Base-by-base conservation (phyloP, 768 basidiomycete genomes). In the Lyophyllum atratum region DNA sequence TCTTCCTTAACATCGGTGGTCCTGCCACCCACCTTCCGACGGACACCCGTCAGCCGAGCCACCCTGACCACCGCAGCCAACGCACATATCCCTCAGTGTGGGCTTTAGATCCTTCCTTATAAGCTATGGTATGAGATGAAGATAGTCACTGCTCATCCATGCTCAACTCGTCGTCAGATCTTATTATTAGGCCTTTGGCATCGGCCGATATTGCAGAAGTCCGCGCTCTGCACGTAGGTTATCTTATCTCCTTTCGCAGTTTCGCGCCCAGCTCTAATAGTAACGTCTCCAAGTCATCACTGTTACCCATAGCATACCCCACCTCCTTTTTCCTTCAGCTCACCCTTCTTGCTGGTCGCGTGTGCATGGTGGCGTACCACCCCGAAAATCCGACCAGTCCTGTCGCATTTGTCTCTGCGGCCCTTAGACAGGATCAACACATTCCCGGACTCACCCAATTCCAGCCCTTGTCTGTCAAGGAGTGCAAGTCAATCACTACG, bases 241-340 rank as follows among this genome's bases (percentile, higher is more conserved):
- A 12, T n/a, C 9, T 19, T n/a, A n/a, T 37, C 34, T 37, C 17
- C 4, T 10, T 3, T 19, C 14, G 19, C 33, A 43, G 46, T 11
- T 43, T 19, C 43, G 17, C 51, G 42, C n/a, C 25, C 55, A n/a
- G 61, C 54, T 48, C 26, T 40, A 37, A n/a, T n/a, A n/a, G n/a
- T n/a, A n/a, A 43, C 53, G 48, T 34, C 45, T 24, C 19, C 17
- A 29, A 79, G 76, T 64, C 72, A 11, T 62, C 62, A n/a, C 59
- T 77, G 11, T 65, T 80, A 6, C 78, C 78, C 15, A 59, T 80
- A 46, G 58, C 52, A 31, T 80, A 80, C 60, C 76, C 79, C 21
- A 59, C 64, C 21, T 72, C 77, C 4, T 81, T 80, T 62, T 80
- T 80, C 61, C 69, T 77, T 15, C 78, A 82, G 42, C 76, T 82